Evolutionary conservation across 208 protist species (phyloP), one percentile per base, ranked within the genome.

Genomic region (Wallacemonas sp.): DNA sequence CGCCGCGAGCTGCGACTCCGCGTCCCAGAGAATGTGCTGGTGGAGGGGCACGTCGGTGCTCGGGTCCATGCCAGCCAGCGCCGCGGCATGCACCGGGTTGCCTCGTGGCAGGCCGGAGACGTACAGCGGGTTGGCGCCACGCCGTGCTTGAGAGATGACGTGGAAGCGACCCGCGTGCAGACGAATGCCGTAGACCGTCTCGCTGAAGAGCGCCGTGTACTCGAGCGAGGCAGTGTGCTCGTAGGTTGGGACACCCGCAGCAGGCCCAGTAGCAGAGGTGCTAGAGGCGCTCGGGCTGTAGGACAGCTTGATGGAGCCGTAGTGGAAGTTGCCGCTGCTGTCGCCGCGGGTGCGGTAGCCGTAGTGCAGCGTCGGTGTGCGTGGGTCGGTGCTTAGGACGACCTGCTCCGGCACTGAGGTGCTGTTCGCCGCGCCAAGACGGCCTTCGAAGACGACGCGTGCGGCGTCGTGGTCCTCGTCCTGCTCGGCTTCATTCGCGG

Each of bases 131-230:
- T 76, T 74, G 24, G 34, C 56, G n/a, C 82, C 82, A n/a, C 68
- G 58, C 30, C 74, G 38, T 8, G 63, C 65, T 58, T 92, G 82
- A 1, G 85, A 83, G 49, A 92, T 72, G 2, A 87, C 48, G 63
- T 88, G 75, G 66, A 79, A 86, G 32, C 57, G 70, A 1, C 79
- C 74, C 23, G 67, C 30, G 56, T 85, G 66, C 30, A 69, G 70
- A 38, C 70, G 79, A 46, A 85, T 52, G 23, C 79, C 79, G 63
- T 79, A 81, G 17, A 85, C 64, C 32, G 61, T 46, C 52, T 81
- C 79, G 14, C 55, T 58, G 57, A 70, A 81, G 1, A 41, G 46
- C 17, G 29, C 34, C 21, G 21, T 19, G 34, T 34, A 69, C 2
- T 61, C 36, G 5, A 56, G 32, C 5, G 44, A 56, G 9, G 32